These are phyloP conservation scores for Tetrapisispora pingtungensis DNA, from an alignment of 805 yeast species.

Conservation along the genomic window DNA sequence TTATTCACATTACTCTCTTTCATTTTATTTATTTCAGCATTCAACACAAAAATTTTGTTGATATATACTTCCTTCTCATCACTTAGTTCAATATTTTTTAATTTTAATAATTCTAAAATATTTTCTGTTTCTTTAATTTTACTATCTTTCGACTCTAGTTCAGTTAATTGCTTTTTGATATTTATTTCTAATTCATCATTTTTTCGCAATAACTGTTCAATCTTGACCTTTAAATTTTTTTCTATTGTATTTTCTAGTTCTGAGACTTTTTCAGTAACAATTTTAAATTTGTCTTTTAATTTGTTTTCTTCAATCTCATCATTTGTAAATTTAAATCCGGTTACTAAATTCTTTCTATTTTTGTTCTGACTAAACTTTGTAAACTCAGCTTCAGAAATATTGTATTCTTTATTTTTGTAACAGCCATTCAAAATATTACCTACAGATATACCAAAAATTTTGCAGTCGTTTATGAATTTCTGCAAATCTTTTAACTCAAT, in stretches of 20 bases:
- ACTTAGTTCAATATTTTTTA: slow-evolving; percentile 1
- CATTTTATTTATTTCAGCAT: slow-evolving; percentile 5
- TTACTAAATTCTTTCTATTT: slow-evolving; percentile 3
- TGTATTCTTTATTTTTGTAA: background rate
- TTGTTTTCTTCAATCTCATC: slow-evolving; percentile 4
- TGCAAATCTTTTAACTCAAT: slow-evolving; percentile 1
- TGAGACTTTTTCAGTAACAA: background rate
- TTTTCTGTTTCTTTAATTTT: background rate
- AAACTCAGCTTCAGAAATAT: background rate
- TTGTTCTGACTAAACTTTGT: slow-evolving; percentile 1
- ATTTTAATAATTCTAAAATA: background rate
- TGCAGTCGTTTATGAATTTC: slow-evolving; percentile 6
- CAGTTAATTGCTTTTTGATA: slow-evolving; percentile 1
- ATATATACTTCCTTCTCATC: slow-evolving; percentile 6
- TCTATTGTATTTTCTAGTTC: slow-evolving; percentile 7
- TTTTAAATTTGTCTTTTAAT: background rate
- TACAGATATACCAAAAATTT: slow-evolving; percentile 9
- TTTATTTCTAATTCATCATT: background rate
- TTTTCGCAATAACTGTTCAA: slow-evolving; percentile 5
- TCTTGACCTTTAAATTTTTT: slow-evolving; percentile 8
- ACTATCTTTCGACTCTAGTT: slow-evolving; percentile 2
- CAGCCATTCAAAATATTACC: slow-evolving; percentile 9
- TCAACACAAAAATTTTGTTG: slow-evolving; percentile 3
- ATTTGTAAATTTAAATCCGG: slow-evolving; percentile 10
- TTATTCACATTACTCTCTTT: slow-evolving; percentile 3